Base-by-base conservation (phyloP, 176 grass and related monocot genomes). In the Elymus sibiricus region DNA sequence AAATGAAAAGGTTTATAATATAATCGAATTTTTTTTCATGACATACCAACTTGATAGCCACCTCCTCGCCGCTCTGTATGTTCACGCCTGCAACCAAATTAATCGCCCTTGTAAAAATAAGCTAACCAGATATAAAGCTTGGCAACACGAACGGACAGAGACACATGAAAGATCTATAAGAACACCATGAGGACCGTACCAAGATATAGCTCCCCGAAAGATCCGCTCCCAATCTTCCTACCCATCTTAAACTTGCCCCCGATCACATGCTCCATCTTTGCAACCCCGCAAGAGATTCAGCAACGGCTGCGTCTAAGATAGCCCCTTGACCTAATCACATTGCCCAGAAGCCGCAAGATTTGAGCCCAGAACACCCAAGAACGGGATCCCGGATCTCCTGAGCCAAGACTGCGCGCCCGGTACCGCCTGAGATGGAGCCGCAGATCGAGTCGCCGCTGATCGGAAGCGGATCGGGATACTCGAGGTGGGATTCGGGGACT, bases 171-270 rank as follows among this genome's bases (percentile, higher is more conserved):
- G 79, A 76, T 84, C 68, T 51, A 46, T 51, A 46, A 47, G 47
- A 86, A 75, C 62, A 56, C 53, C 40, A 22, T 51, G 51, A 71
- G 59, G 27, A 34, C 82, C 87, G 28, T 85, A 98, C 95, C 95
- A 27, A 98, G 89, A 83, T 89, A 98, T 47, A 98, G 89, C 87
- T 95, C 91, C 79, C 95, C 95, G 55, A 98, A 98, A 76, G 95
- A 98, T 92, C 95, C 95, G 83, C 93, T 90, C 25, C 95, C 95
- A 65, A 98, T 98, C 91, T 95, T 98, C 68, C 92, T 95, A 64
- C 95, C 95, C 38, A 98, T 80, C 90, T 95, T 98, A 83, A 95
- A 98, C 87, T 95, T 98, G 0, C 91, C 93, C 47, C 93, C 95
- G 44, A 98, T 82, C 51, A 95, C 76, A 75, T 93, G 94, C 29